Conservation (phyloP, 768 basidiomycete genomes). For the Termitomyces sp. region DNA sequence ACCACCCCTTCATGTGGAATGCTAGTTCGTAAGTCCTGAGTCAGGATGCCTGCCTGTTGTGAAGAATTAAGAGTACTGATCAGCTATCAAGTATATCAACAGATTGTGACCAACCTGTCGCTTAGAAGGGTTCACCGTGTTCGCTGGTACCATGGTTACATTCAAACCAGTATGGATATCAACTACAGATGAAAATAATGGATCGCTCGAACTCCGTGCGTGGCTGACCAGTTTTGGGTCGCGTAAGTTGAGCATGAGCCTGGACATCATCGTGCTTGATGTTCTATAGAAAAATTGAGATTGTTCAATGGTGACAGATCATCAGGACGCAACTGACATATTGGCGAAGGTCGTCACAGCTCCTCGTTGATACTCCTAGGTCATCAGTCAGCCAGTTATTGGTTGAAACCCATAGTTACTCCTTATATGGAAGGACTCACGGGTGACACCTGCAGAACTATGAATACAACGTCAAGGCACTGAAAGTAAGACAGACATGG, state of each 20-base stretch:
- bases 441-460: slow-evolving; percentile 13
- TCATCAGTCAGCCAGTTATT: background rate
- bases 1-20: background rate
- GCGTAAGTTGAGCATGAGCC: slow-evolving; percentile 33
- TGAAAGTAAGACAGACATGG: background rate
- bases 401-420: background rate
- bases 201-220: slow-evolving; percentile 7
- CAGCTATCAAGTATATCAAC: background rate
- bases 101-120: background rate
- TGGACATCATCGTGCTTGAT: slow-evolving; percentile 30
- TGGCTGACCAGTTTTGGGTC: slow-evolving; percentile 22
- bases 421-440: slow-evolving; percentile 7
- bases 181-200: slow-evolving; percentile 20
- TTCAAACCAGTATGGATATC: slow-evolving; percentile 13
- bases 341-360: slow-evolving; percentile 23
- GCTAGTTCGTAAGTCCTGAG: background rate
- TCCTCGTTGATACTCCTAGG: slow-evolving; percentile 21
- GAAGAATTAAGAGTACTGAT: background rate
- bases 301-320: background rate
- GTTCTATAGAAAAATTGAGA: slow-evolving; percentile 16
- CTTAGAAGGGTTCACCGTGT: background rate
- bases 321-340: slow-evolving; percentile 10
- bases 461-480: background rate
- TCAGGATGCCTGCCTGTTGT: background rate
- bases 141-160: background rate